Percentiles rank a stretch among this genome's conserved stretches.
These are phyloP conservation scores for Syncephalastrum contaminatum DNA, from an alignment of 371 early-diverging fungal species.

Conservation along the genomic window DNA sequence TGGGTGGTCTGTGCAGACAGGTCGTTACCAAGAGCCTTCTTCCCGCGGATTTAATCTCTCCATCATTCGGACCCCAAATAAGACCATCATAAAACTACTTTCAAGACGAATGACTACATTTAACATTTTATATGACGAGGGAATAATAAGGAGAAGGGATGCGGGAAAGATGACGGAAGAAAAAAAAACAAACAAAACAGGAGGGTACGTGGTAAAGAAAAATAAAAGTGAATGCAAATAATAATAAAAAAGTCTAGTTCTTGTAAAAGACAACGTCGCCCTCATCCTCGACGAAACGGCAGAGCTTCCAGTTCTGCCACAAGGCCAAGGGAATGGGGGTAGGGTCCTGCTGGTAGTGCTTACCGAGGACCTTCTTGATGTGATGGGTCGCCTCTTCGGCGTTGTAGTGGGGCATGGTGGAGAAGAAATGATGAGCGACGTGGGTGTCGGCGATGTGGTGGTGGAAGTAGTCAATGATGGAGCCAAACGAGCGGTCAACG, in stretches of 20 bases:
- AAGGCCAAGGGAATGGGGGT: slow-evolving; percentile 65
- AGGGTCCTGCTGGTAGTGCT: slow-evolving; percentile 68
- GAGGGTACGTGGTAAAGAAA: background rate
- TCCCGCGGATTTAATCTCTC: too few species aligned
- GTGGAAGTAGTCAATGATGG: slow-evolving; percentile 74
- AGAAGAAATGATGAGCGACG: slow-evolving; percentile 89
- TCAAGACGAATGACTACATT: too few species aligned
- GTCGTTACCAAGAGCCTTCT: too few species aligned
- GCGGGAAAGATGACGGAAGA: background rate
- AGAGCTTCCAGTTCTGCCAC: slow-evolving; percentile 63
- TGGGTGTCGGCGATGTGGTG: slow-evolving; percentile 84
- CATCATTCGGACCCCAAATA: too few species aligned
- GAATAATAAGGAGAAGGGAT: background rate
- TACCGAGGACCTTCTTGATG: slow-evolving; percentile 71
- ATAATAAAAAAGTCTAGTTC: slow-evolving; percentile 26
- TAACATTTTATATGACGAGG: too few species aligned
- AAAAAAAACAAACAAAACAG: background rate
- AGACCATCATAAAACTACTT: too few species aligned
- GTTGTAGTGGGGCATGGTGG: slow-evolving; percentile 90
- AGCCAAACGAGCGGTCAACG: slow-evolving; percentile 84
- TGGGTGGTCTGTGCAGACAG: too few species aligned
- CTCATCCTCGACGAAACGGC: slow-evolving; percentile 84
- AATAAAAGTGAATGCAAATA: slow-evolving; percentile 3
- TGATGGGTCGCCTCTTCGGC: slow-evolving; percentile 80
- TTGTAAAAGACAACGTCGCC: slow-evolving; percentile 66